A percentile compares a stretch with the other conserved stretches of the same genome.
Evolutionary conservation across 176 grass and related monocot genomes (phyloP).

Genomic region (Panicum miliaceum): DNA sequence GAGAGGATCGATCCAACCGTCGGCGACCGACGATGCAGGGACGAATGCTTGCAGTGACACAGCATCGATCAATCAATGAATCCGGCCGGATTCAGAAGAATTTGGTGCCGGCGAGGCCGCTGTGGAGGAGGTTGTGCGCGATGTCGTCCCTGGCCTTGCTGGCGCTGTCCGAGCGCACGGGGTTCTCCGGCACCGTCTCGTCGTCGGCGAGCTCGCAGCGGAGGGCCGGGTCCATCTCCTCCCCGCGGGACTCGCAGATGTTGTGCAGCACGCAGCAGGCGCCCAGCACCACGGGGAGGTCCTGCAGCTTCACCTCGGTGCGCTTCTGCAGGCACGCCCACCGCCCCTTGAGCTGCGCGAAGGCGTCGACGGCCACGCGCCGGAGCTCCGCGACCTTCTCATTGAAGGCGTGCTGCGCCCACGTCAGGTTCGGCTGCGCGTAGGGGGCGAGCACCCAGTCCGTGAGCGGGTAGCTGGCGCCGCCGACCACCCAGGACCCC

Average conservation of each 20-base stretch:
- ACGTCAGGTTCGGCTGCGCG: constrained; percentile 64
- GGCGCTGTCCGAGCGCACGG: constrained; percentile 38
- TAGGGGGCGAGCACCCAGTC: constrained; percentile 68
- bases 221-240: constrained; percentile 49
- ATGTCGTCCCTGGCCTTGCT: constrained; percentile 65
- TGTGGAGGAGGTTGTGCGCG: constrained; percentile 73
- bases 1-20: not conserved
- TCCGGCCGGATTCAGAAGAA: constrained; percentile 49
- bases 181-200: constrained; percentile 39
- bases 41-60: not conserved
- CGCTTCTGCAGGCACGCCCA: constrained; percentile 75
- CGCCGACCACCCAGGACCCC: constrained; percentile 58
- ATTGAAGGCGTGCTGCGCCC: constrained; percentile 80
- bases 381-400: constrained; percentile 65
- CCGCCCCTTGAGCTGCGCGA: constrained; percentile 53
- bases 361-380: constrained; percentile 49
- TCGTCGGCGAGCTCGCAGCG: constrained; percentile 46
- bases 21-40: not conserved
- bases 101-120: constrained; percentile 57
- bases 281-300: constrained; percentile 65
- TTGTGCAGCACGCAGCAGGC: constrained; percentile 83
- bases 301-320: constrained; percentile 74
- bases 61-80: not conserved
- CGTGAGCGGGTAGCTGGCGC: constrained; percentile 56
- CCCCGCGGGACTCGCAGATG: constrained; percentile 56